Percentiles rank a stretch among this genome's conserved stretches.
phyloP scores from a whole-genome alignment of 257 asterid species.

The Primulina huaijiensis region DNA sequence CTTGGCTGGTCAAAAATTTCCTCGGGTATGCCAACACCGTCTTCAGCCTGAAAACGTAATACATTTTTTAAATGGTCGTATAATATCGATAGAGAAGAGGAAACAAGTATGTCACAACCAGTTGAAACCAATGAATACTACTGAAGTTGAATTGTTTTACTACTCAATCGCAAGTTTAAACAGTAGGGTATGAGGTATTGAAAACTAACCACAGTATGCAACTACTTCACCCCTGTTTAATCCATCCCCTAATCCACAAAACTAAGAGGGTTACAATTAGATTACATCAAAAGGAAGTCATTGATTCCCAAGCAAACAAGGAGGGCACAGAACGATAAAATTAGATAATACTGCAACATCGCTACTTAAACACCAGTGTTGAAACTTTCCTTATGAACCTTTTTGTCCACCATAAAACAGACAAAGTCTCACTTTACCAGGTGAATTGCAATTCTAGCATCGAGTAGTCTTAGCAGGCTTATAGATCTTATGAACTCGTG shows the following conservation, averaged over 20 bases:
- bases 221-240: conserved; percentile 2
- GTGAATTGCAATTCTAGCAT: background rate
- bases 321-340: background rate
- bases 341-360: background rate
- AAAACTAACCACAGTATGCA: conserved; percentile 9
- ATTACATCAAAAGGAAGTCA: conserved; percentile 5
- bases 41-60: conserved; percentile 81
- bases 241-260: conserved; percentile 10
- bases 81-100: background rate
- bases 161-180: background rate
- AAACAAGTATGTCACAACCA: conserved; percentile 3
- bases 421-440: background rate
- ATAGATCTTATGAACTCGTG: too few relatives aligned
- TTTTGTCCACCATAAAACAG: background rate
- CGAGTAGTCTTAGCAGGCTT: background rate
- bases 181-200: conserved; percentile 5
- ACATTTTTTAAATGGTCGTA: conserved; percentile 8
- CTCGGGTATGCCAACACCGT: conserved; percentile 95
- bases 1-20: conserved; percentile 83
- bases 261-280: background rate
- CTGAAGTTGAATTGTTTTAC: conserved; percentile 1
- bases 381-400: background rate
- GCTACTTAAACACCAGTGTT: background rate
- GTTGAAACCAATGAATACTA: conserved; percentile 8
- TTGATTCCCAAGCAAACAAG: conserved; percentile 1